Base-by-base conservation (phyloP, 192 early-diverging fungal genomes). In the Haplosporangium gracile region DNA sequence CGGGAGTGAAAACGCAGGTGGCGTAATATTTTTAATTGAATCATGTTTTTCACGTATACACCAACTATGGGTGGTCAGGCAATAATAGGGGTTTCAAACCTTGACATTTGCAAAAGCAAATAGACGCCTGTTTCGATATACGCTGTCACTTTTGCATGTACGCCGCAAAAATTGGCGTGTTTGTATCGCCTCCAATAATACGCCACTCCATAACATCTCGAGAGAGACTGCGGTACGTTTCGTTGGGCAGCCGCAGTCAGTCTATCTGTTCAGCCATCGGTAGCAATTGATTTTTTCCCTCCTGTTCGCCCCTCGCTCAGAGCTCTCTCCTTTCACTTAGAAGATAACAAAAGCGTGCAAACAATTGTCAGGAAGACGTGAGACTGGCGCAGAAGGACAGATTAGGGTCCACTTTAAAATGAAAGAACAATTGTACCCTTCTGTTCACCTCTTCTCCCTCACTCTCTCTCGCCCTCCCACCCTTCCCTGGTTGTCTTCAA, bases 381-480 rank as follows among this genome's bases (percentile, higher is more conserved):
- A 57, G 60, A 15, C 60, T 65, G 60, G 60, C 60, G 60, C 60
- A 65, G 60, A 65, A 65, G 24, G 29, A 60, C 24, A 51, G 55
- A 9, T 0, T n/a, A 26, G n/a, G 55, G 55, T n/a, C 22, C 24
- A 2, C 60, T 65, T 65, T 65, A 65, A 32, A 65, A 63, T 11
- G 60, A 3, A 63, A 26, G 55, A 4, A n/a, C n/a, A 26, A 63
- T 63, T 13, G 47, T 29, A 1, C 29, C n/a, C 10, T 1, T 26
- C 8, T 0, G 9, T 63, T 11, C 57, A 10, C 26, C 9, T 63
- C 57, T 63, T 63, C 24, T 5, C 57, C 9, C n/a, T 29, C 9
- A 7, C 24, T 57, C 55, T 57, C n/a, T 63, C 57, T 26, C 24
- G 2, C 8, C 55, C 51, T 49, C 15, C 5, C 24, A 29, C n/a